Base-by-base conservation (phyloP, 176 grass and related monocot genomes). In the Oryza glaberrima region DNA sequence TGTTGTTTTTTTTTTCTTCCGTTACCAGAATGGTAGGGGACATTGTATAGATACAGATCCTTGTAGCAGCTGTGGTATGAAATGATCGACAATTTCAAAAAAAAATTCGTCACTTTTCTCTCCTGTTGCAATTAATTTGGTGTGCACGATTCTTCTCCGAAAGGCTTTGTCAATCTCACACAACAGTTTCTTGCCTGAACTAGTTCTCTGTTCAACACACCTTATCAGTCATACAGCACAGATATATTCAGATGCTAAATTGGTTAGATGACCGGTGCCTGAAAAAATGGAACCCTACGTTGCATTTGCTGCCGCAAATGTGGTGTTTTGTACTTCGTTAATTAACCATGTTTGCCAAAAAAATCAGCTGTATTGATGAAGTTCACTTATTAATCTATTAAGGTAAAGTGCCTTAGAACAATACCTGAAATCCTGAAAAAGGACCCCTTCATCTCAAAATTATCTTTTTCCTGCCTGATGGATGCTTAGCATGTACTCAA, bases 21-120 rank as follows among this genome's bases (percentile, higher is more conserved):
- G 45, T 35, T 79, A 73, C 54, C 45, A 79, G 70, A 83, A 88
- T 78, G 40, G 81, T 78, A 58, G 69, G 45, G 68, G 26, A 19
- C 41, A 38, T 14, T 89, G 76, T 89, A 72, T 54, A 83, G 38
- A 77, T 19, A 40, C 6, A 30, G 46, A 35, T 51, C n/a, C 22
- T 30, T 74, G 85, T 69, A 75, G 70, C 63, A 60, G 22, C 34
- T 54, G 77, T 26, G 26, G 8, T 72, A 65, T 49, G 3, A 72
- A 72, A 66, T 51, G 66, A 63, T 22, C 6, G 19, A 58, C 9
- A n/a, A 69, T 61, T 65, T 11, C 7, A 22, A 46, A 17, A 52
- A 22, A 46, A 32, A 32, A 32, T 34, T 81, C 30, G 15, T 43
- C 69, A 73, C 20, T 15, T 43, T 44, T 15, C 10, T 19, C n/a